Conservation (phyloP, 352 stramenopile genomes). For the Globisporangium spiculum region DNA sequence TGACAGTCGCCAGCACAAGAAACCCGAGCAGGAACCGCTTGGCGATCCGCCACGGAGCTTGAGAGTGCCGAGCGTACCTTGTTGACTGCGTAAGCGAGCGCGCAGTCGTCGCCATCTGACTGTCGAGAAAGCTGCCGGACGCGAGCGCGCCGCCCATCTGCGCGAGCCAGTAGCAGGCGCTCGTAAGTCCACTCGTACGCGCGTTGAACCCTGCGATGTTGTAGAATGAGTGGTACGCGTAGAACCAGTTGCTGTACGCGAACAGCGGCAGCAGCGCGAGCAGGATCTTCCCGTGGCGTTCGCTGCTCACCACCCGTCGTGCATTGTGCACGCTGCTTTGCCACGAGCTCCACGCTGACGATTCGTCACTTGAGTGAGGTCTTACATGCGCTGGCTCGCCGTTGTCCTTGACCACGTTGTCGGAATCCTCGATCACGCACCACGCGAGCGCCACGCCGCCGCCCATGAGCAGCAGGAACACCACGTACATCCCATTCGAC, state of each 20-base stretch:
- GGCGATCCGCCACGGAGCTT: conserved; percentile 2
- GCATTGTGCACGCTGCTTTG: not conserved
- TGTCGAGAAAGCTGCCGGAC: conserved; percentile 29
- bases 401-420: conserved; percentile 27
- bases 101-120: conserved; percentile 3
- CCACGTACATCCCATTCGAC: conserved; percentile 44
- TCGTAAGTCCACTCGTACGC: conserved; percentile 36
- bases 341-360: not conserved
- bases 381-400: conserved; percentile 1
- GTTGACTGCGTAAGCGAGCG: not conserved
- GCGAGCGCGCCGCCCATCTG: conserved; percentile 39
- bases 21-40: conserved; percentile 16
- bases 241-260: conserved; percentile 66
- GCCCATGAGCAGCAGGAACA: conserved; percentile 60
- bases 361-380: not conserved
- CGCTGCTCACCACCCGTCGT: not conserved
- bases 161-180: conserved; percentile 39
- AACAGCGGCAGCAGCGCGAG: conserved; percentile 42
- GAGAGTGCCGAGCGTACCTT: not conserved
- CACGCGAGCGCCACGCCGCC: conserved; percentile 38
- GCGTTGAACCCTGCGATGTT: conserved; percentile 44
- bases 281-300: conserved; percentile 11
- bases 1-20: conserved; percentile 25
- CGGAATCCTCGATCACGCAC: conserved; percentile 32
- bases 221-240: conserved; percentile 60